Evolutionary conservation across 805 yeast genomes (phyloP), one percentile per base, ranked within the genome.

Genomic region (Kodamaea neixiangensis): DNA sequence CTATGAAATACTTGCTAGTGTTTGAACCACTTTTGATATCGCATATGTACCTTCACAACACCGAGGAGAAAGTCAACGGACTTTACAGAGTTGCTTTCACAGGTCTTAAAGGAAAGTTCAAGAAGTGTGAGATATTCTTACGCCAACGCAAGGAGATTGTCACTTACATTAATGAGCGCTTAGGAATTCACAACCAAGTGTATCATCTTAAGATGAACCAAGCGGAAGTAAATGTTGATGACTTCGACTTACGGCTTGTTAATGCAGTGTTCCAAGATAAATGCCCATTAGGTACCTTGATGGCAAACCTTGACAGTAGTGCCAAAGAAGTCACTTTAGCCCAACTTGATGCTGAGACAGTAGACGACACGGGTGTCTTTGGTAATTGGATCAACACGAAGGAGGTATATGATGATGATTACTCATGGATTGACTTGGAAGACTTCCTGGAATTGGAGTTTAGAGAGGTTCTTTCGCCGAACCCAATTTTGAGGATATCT

Each of bases 391-490:
- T 59, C 15, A 59, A 61, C 37, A 58, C 54, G 46, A 55, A 59
- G 44, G 65, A 62, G n/a, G 58, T 57, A 5, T 61, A 56, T 34
- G 72, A 67, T 14, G 60, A 58, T 13, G 73, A 71, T 50, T 58
- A 58, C 35, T 62, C 72, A 56, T 91, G 97, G 97, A 73, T 81
- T 44, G 96, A 90, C 60, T 67, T 73, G 18, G 86, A 87, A 51
- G 97, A 91, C 63, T 91, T 80, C 58, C 71, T 80, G 9, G 97
- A 91, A 58, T 61, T 90, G 40, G 88, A 86, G 52, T 69, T 76
- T 45, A 63, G 74, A 9, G 76, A 79, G 4, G 57, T 72, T 1
- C 64, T 71, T 4, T 65, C 71, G 61, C 53, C 72, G 56, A 46
- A 71, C 34, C 84, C 83, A 1, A 66, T 66, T 22, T 67, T 81